Evolutionary conservation across 2,329 filamentous ascomycete genomes (phyloP), one percentile per base, ranked within the genome.

Genomic region (Aspergillus brunneoviolaceus): DNA sequence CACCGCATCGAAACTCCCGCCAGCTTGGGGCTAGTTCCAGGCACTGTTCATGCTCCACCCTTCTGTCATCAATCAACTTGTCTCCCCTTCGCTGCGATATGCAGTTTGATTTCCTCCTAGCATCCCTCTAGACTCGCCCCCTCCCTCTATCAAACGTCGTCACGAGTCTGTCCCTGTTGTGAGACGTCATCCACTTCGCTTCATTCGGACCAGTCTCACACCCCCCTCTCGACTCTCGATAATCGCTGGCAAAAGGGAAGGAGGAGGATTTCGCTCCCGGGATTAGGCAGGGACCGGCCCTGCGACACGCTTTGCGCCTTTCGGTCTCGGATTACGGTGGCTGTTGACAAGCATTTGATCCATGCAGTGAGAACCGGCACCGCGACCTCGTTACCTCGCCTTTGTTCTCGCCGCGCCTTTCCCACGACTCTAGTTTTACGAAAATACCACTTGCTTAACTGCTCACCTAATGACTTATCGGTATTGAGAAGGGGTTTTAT

Each of bases 161-260:
- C 67, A 65, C 64, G 62, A 65, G 63, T 63, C 50, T 57, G 49
- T 35, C 61, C 55, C 39, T 45, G n/a, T 45, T 14, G 39, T 5
- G 39, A 59, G 62, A 65, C 63, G 61, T 68, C 63, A 66, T 66
- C 65, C 59, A 62, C 62, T 63, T 62, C 35, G 12, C 21, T 45
- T 42, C 9, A 2, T 60, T 60, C 53, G 57, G 60, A 57, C 49
- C 53, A 42, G 45, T 56, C 33, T 57, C 47, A 52, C 23, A 5
- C 4, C 27, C 51, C 52, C 49, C 50, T 31, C 47, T 62, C 51
- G 45, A 55, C 54, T 52, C 11, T 27, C 51, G 42, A 16, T 10
- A 25, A 49, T 31, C 52, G 31, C 16, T 39, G 29, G 48, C 52
- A 55, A 55, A 49, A 53, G 35, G 16, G 21, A 42, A 56, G 55